A percentile compares a stretch with the other conserved stretches of the same genome.
Evolutionary conservation across 164 flowering plant genomes (phyloP).

Genomic region (Nymphaea thermarum): DNA sequence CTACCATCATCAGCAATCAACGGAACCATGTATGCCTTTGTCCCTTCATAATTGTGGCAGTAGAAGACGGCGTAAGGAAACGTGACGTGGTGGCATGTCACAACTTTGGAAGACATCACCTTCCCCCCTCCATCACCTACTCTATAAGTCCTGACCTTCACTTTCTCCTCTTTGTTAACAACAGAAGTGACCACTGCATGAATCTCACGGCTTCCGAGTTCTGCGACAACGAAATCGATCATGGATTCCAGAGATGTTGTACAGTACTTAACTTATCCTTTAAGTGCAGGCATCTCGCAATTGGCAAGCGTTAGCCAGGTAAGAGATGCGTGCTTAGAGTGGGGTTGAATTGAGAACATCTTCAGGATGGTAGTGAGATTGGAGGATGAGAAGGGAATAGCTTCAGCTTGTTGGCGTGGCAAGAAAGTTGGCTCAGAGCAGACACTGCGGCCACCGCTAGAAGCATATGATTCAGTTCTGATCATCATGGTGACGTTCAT

Average conservation of each 20-base stretch:
- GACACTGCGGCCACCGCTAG: not conserved
- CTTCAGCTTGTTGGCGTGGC: not conserved
- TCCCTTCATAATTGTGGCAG: slow-evolving; percentile 15
- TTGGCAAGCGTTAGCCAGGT: slow-evolving; percentile 11
- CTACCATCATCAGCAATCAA: slow-evolving; percentile 21
- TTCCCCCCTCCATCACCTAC: slow-evolving; percentile 7
- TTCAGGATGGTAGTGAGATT: not conserved
- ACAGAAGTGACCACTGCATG: slow-evolving; percentile 4
- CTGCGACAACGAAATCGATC: slow-evolving; percentile 15
- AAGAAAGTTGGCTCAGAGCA: not conserved
- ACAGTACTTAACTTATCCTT: slow-evolving; percentile 16
- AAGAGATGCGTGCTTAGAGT: slow-evolving; percentile 18
- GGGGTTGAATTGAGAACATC: slow-evolving; percentile 3
- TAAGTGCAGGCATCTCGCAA: slow-evolving; percentile 13
- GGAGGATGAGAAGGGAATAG: not conserved
- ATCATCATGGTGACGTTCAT: not conserved
- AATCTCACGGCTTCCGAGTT: slow-evolving; percentile 12
- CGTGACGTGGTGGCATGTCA: slow-evolving; percentile 16
- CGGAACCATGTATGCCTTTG: slow-evolving; percentile 15
- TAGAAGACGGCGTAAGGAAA: slow-evolving; percentile 22
- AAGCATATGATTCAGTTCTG: not conserved
- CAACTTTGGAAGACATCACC: slow-evolving; percentile 5
- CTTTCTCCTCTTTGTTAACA: slow-evolving; percentile 2
- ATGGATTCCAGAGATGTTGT: slow-evolving; percentile 19
- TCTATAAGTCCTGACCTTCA: slow-evolving; percentile 7